A percentile compares a stretch with the other conserved stretches of the same genome.
phyloP scores from a whole-genome alignment of 2,329 filamentous ascomycete genomes.

The Epichloe aotearoae region DNA sequence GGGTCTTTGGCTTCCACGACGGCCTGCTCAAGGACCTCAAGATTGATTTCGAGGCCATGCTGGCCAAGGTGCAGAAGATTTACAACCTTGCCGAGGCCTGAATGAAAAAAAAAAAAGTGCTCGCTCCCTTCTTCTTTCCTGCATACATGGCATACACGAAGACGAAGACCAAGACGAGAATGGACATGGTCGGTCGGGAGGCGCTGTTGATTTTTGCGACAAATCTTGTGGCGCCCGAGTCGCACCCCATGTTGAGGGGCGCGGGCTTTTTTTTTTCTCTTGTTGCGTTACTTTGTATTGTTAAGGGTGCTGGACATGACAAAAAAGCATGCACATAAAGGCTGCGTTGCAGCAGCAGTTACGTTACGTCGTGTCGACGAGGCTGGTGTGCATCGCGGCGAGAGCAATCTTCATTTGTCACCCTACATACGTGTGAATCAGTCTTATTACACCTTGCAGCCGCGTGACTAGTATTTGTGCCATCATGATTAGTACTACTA shows the following conservation, averaged over 20 bases:
- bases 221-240: no score
- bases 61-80: slow-evolving; percentile 49
- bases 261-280: no score
- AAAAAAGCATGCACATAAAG: background rate
- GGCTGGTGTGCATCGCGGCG: background rate
- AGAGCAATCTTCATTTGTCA: background rate
- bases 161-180: background rate
- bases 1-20: slow-evolving; percentile 59
- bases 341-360: background rate
- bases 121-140: no score
- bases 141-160: no score
- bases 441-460: no score
- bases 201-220: no score
- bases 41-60: slow-evolving; percentile 44
- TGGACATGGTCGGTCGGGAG: no score
- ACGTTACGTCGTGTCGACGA: background rate
- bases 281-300: background rate
- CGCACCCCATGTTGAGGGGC: no score
- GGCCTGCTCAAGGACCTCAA: slow-evolving; percentile 53
- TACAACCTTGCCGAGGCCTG: slow-evolving; percentile 36
- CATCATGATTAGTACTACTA: no score
- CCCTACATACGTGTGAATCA: no score
- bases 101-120: no score
- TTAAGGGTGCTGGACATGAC: background rate
- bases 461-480: no score